These are phyloP conservation scores for Aspergillus bombycis DNA, from an alignment of 2,329 filamentous ascomycete species.

Conservation along the genomic window DNA sequence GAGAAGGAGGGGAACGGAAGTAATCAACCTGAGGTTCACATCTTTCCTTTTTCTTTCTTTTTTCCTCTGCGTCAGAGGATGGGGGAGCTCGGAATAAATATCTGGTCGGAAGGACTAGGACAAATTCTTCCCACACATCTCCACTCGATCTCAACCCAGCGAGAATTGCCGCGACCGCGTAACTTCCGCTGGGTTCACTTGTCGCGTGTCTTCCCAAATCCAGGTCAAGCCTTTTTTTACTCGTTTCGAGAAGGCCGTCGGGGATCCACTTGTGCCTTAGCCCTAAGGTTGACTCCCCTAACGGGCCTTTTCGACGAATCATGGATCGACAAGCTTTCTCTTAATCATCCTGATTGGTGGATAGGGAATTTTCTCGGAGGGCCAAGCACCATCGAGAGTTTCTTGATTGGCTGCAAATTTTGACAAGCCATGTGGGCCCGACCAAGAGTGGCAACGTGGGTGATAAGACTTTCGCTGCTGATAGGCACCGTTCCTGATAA, in stretches of 20 bases:
- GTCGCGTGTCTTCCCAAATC: constrained; percentile 12
- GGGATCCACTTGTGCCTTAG: constrained; percentile 2
- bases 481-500: constrained; percentile 12
- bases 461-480: constrained; percentile 16
- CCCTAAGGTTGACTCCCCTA: neutral
- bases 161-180: constrained; percentile 14
- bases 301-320: neutral
- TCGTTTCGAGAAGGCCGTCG: constrained; percentile 13
- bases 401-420: constrained; percentile 4
- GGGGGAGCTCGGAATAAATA: constrained; percentile 12
- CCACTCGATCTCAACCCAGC: constrained; percentile 16
- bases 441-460: constrained; percentile 8
- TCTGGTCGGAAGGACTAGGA: constrained; percentile 10
- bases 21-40: constrained; percentile 21
- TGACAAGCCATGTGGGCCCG: constrained; percentile 10
- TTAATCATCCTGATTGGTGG: neutral
- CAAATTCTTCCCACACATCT: constrained; percentile 15
- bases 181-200: constrained; percentile 5
- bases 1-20: constrained; percentile 9
- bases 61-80: constrained; percentile 13
- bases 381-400: constrained; percentile 10
- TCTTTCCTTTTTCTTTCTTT: constrained; percentile 26
- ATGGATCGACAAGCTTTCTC: neutral
- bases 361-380: neutral
- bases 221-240: constrained; percentile 10